Percentiles rank a stretch among this genome's conserved stretches.
phyloP scores from a whole-genome alignment of 2,329 filamentous ascomycete genomes.

The Penicillium palitans region DNA sequence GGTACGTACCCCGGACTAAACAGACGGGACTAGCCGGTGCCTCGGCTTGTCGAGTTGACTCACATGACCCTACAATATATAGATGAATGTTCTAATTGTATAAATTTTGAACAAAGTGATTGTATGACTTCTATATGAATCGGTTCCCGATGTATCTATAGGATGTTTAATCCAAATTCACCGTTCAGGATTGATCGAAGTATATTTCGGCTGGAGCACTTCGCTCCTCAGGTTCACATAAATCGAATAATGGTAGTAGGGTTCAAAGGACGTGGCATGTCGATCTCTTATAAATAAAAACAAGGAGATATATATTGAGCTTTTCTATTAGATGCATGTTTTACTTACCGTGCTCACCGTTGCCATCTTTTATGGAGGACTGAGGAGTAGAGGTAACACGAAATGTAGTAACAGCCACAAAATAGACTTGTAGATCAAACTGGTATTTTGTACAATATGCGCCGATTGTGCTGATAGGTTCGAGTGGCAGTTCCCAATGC shows the following conservation, averaged over 20 bases:
- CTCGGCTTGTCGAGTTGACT: slow-evolving; percentile 16
- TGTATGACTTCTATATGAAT: background rate
- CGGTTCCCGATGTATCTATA: background rate
- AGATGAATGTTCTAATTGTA: background rate
- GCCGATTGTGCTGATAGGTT: slow-evolving; percentile 35
- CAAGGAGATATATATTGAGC: background rate
- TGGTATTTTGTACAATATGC: slow-evolving; percentile 32
- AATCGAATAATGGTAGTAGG: background rate
- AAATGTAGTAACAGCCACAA: background rate
- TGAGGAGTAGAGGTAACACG: background rate
- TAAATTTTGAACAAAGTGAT: background rate
- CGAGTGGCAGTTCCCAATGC: slow-evolving; percentile 22
- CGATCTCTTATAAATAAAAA: background rate
- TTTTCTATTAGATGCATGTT: background rate
- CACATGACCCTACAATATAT: background rate
- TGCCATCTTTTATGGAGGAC: background rate
- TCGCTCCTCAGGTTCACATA: background rate
- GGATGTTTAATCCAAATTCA: background rate
- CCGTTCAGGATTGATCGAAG: background rate
- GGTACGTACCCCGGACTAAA: slow-evolving; percentile 6
- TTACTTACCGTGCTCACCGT: background rate
- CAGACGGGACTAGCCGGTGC: slow-evolving; percentile 14
- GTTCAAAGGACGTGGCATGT: background rate
- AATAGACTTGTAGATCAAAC: slow-evolving; percentile 16
- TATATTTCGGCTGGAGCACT: background rate